These are phyloP conservation scores for Fagopyrum homotropicum DNA, from an alignment of 148 eudicot species.

Conservation along the genomic window DNA sequence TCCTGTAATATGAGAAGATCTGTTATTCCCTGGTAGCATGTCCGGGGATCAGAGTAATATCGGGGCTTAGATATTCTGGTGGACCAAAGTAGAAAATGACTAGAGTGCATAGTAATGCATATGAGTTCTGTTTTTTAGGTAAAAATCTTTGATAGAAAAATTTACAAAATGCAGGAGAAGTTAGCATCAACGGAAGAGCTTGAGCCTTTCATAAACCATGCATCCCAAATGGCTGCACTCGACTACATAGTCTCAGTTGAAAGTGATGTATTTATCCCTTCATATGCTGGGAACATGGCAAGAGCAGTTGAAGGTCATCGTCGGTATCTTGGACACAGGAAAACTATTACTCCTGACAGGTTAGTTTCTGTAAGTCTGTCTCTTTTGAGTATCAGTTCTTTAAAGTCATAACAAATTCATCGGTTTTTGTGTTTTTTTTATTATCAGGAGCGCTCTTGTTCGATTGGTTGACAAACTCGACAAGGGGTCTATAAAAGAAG, in stretches of 20 bases:
- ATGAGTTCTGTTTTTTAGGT: neutral
- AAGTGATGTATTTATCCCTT: conserved; percentile 87
- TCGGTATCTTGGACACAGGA: conserved; percentile 85
- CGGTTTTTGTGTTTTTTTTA: no score
- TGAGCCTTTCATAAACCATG: conserved; percentile 66
- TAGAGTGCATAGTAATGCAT: neutral
- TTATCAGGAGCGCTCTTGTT: conserved; percentile 70
- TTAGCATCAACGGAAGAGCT: conserved; percentile 72
- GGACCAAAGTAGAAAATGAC: no score
- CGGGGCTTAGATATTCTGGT: no score
- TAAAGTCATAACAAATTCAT: no score
- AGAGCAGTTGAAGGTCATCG: conserved; percentile 98
- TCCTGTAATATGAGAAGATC: neutral
- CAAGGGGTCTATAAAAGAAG: conserved; percentile 67
- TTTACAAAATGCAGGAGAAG: conserved; percentile 53
- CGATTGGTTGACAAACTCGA: conserved; percentile 70
- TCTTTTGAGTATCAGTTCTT: no score
- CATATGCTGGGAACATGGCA: conserved; percentile 96
- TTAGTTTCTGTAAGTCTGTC: conserved; percentile 9
- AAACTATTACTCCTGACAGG: conserved; percentile 96
- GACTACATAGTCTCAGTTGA: conserved; percentile 95
- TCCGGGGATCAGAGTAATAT: no score
- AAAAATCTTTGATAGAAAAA: neutral
- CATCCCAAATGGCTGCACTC: conserved; percentile 96
- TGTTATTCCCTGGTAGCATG: no score